These are phyloP conservation scores for Metroxylon sagu DNA, from an alignment of 176 grass and related monocot genomes.

Conservation along the genomic window DNA sequence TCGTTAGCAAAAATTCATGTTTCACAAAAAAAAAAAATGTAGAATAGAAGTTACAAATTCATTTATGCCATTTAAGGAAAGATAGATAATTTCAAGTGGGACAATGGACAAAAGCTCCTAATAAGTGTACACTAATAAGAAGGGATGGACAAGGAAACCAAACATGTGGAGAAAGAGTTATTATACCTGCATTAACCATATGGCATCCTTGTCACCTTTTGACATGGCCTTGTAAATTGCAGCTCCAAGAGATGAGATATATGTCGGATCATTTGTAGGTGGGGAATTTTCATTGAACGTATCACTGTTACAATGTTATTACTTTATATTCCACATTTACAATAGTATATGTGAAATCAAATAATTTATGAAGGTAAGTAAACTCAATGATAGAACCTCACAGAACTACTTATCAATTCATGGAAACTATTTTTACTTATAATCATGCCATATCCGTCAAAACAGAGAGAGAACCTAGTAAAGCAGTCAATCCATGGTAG, in stretches of 20 bases:
- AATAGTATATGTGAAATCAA: background rate
- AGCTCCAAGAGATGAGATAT: constrained; percentile 93
- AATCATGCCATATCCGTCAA: no score
- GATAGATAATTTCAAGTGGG: no score
- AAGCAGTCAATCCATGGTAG: no score
- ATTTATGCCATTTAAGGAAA: no score
- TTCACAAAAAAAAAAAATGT: no score
- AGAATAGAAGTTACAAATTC: no score
- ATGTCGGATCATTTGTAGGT: constrained; percentile 74
- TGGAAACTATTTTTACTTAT: no score
- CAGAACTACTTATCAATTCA: no score
- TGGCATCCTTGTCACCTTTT: constrained; percentile 73
- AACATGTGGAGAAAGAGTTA: background rate
- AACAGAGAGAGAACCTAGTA: no score
- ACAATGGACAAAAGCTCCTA: no score
- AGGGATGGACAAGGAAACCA: background rate
- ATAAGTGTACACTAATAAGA: background rate
- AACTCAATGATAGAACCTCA: background rate
- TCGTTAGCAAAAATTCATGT: no score
- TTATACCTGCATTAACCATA: constrained; percentile 95
- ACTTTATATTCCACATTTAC: constrained; percentile 4
- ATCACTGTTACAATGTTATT: constrained; percentile 53
- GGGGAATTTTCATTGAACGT: constrained; percentile 97
- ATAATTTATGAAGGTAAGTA: background rate
- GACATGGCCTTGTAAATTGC: constrained; percentile 83